Evolutionary conservation across 768 basidiomycete genomes (phyloP), one percentile per base, ranked within the genome.

Genomic region (Phylloporus rhodoxanthus): DNA sequence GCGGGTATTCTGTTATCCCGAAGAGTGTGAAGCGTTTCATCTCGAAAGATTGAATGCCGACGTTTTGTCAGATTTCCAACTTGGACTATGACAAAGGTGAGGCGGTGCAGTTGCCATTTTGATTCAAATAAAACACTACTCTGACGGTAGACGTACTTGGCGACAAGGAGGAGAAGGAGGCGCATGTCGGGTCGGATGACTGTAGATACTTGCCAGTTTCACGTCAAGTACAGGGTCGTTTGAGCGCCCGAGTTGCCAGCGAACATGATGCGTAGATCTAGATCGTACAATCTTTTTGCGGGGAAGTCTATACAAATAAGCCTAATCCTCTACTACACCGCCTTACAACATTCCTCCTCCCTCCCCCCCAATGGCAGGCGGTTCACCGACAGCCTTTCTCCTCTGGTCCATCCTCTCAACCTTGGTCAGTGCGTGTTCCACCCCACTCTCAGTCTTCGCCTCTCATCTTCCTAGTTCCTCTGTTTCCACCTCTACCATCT

Each of bases 1-100:
- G 88, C 36, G 91, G 89, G 11, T 84, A 82, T 66, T 82, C 82
- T 8, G 85, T 92, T 53, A 89, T 92, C 59, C 91, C 91, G 15
- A 92, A 93, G 29, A 30, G 29, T 30, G 29, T 30, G 29, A 30
- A 30, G 29, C 49, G 36, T 5, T 23, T 13, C n/a, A 20, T 30
- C 15, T 36, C 20, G 21, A 39, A 28, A 21, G 47, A 15, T 10
- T 13, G 45, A 37, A 13, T 11, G 23, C 13, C 14, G n/a, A 34
- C 5, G 7, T 9, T 4, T 8, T 38, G 44, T 34, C 52, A 74
- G 79, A 30, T 30, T 30, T 30, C 29, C 29, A 91, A 92, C 73
- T 88, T 89, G 13, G 29, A 30, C 29, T 30, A 30, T 30, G 29
- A 30, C 29, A 30, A 13, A 11, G 29, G 29, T 11, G 29, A 80